phyloP scores from a whole-genome alignment of 495 filamentous ascomycete genomes.

The Daldinia loculata region DNA sequence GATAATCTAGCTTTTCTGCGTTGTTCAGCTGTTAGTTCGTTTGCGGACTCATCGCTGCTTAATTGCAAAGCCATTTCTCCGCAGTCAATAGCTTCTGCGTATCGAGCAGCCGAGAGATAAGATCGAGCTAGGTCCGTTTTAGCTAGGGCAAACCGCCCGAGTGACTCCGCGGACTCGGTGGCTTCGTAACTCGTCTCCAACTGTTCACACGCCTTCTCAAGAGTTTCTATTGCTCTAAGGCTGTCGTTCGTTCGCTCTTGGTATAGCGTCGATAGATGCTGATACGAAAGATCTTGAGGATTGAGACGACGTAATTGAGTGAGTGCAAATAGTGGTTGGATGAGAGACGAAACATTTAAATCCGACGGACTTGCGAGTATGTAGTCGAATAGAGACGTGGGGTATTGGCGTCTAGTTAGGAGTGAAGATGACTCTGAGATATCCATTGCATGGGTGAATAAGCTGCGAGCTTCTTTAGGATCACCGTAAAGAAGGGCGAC shows the following conservation, averaged over 20 bases:
- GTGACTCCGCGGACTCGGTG: conserved; percentile 74
- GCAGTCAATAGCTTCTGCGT: conserved; percentile 71
- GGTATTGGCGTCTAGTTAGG: conserved; percentile 77
- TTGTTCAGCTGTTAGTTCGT: conserved; percentile 60
- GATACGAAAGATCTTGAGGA: conserved; percentile 70
- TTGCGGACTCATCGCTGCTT: conserved; percentile 66
- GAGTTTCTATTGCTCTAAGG: conserved; percentile 66
- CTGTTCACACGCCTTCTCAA: conserved; percentile 69
- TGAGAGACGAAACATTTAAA: conserved; percentile 66
- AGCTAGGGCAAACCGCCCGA: conserved; percentile 80
- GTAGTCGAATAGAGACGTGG: conserved; percentile 80
- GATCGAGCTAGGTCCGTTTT: conserved; percentile 86
- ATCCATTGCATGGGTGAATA: conserved; percentile 96
- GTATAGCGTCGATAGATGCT: conserved; percentile 82
- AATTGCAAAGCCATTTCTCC: conserved; percentile 77
- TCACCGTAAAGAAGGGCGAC: conserved; percentile 80
- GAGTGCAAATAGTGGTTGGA: conserved; percentile 84
- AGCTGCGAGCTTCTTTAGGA: conserved; percentile 73
- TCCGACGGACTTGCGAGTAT: conserved; percentile 63
- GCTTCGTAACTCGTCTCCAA: conserved; percentile 85
- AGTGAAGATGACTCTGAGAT: conserved; percentile 79
- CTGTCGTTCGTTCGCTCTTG: conserved; percentile 79
- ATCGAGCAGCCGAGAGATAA: conserved; percentile 72
- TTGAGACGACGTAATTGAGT: conserved; percentile 76
- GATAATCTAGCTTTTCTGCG: conserved; percentile 76